Base-by-base conservation (phyloP, 345 rosid species). In the Hevea brasiliensis region DNA sequence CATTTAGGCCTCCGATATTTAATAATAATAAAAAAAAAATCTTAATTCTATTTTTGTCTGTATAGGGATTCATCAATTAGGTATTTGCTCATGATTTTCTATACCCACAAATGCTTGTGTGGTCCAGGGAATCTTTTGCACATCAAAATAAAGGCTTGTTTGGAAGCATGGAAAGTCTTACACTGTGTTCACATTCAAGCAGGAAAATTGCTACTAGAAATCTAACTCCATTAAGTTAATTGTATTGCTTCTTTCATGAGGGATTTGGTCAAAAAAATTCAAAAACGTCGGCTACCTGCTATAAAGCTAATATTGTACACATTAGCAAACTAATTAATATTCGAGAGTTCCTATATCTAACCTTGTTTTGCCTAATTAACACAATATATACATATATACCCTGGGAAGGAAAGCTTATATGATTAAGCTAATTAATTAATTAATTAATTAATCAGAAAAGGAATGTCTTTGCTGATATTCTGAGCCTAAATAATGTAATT, bases 401-500 rank as follows among this genome's bases (percentile, higher is more conserved):
- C 14, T 15, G 55, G 55, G 15, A 5, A 50, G 55, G 14, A 50
- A 50, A n/a, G n/a, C n/a, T n/a, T n/a, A n/a, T n/a, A 17, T 47
- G 17, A 15, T n/a, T 50, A 50, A 50, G n/a, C 15, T n/a, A n/a
- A n/a, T n/a, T 18, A 17, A 59, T 20, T 59, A 59, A 27, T 8
- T 26, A n/a, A n/a, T n/a, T n/a, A 15, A 15, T 8, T 26, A 27
- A 59, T 59, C 37, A 59, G 63, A 27, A 59, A 14, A 13, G 12
- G 32, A 47, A 45, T 47, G 23, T 47, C 8, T 32, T 18, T 2
- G 41, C 6, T 32, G 65, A 20, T 11, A 0, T 1, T 56, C 64
- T 20, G 23, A 17, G 12, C 64, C 29, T 45, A 45, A 59, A 32
- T 18, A 54, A 67, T 10, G 42, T 45, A 80, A 73, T 42, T 74